Evolutionary conservation across 2,329 filamentous ascomycete genomes (phyloP).

Genomic region (Lasiodiplodia citricola): DNA sequence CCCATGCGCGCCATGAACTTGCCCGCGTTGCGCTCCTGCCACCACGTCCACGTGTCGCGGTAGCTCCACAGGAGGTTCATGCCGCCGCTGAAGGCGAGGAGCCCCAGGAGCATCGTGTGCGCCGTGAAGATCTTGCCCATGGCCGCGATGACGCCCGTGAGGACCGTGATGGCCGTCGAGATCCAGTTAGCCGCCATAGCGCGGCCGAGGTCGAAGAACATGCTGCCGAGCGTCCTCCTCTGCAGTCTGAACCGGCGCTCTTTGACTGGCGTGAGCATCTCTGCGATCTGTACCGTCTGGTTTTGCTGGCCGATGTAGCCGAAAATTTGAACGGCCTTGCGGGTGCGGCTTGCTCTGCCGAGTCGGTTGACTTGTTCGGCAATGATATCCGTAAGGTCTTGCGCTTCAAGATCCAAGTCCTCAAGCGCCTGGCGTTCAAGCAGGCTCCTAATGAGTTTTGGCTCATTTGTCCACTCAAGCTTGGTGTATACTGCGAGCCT

Average conservation of each 20-base stretch:
- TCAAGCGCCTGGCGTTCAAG: slow-evolving; percentile 71
- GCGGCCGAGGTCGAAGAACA: slow-evolving; percentile 18
- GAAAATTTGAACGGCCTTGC: slow-evolving; percentile 79
- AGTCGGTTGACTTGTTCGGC: slow-evolving; percentile 79
- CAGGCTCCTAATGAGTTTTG: slow-evolving; percentile 35
- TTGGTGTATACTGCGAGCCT: slow-evolving; percentile 88
- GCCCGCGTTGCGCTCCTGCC: slow-evolving; percentile 78
- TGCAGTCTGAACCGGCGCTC: slow-evolving; percentile 50
- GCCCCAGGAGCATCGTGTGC: slow-evolving; percentile 72
- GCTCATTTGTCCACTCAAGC: slow-evolving; percentile 78
- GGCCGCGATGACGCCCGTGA: slow-evolving; percentile 69
- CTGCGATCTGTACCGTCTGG: slow-evolving; percentile 58
- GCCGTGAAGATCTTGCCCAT: slow-evolving; percentile 72
- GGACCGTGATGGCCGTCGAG: slow-evolving; percentile 78
- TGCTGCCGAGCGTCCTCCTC: slow-evolving; percentile 60
- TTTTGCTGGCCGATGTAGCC: slow-evolving; percentile 74
- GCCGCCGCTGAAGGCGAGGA: slow-evolving; percentile 71
- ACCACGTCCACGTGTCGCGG: slow-evolving; percentile 77
- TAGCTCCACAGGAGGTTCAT: slow-evolving; percentile 78
- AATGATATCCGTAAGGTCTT: slow-evolving; percentile 75
- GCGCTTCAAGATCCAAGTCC: slow-evolving; percentile 73
- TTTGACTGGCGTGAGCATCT: slow-evolving; percentile 44
- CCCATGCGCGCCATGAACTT: slow-evolving; percentile 84
- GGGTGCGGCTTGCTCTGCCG: slow-evolving; percentile 74
- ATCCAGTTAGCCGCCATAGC: slow-evolving; percentile 52